These are phyloP conservation scores for Cercospora sp. DNA, from an alignment of 2,329 filamentous ascomycete genomes.

Conservation along the genomic window DNA sequence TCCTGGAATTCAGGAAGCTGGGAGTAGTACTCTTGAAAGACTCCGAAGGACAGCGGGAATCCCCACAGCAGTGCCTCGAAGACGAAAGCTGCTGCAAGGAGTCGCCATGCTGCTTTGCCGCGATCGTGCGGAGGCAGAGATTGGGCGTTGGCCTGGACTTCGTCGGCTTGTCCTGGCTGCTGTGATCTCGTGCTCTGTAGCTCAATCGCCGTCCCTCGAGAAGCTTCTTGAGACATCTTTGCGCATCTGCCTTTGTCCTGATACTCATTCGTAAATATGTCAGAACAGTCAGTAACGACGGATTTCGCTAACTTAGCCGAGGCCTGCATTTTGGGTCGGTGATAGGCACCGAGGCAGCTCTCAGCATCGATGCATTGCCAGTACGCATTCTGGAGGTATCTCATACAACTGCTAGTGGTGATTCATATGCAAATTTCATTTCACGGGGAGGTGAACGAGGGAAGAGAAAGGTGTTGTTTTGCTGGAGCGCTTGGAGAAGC, in stretches of 20 bases:
- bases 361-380: neutral
- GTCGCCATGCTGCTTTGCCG: neutral
- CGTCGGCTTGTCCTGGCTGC: too few species aligned
- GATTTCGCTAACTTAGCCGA: neutral
- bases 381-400: too few species aligned
- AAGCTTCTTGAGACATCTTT: neutral
- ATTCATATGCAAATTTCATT: too few species aligned
- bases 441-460: too few species aligned
- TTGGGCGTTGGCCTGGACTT: neutral
- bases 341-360: neutral
- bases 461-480: too few species aligned
- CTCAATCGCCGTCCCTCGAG: neutral
- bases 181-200: too few species aligned
- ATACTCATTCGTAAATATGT: neutral
- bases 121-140: neutral
- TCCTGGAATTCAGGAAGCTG: conserved; percentile 59
- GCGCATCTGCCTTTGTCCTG: neutral
- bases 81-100: neutral
- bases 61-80: neutral
- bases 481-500: too few species aligned
- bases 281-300: neutral
- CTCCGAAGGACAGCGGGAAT: conserved; percentile 62
- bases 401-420: too few species aligned
- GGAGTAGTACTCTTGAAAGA: conserved; percentile 70
- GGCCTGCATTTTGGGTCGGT: neutral